Base-by-base conservation (phyloP, 345 rosid genomes). In the Salix brachista region DNA sequence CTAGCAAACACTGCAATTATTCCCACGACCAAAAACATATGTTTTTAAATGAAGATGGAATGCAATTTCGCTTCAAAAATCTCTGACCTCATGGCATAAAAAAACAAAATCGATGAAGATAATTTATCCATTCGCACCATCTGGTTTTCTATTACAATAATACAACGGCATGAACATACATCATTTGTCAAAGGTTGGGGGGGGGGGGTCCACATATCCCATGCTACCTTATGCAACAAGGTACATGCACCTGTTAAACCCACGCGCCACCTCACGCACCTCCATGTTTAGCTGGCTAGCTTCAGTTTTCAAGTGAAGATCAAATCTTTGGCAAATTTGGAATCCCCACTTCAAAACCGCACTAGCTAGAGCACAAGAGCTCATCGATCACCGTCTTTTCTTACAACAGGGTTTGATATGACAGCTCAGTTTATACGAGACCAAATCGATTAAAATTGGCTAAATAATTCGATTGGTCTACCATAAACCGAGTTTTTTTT, bases 231-330 rank as follows among this genome's bases (percentile, higher is more conserved):
- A 10, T n/a, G 60, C 60, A 19, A 28, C 30, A n/a, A 23, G 26
- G 50, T 2, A 32, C 73, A 67, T 37, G 21, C 30, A 68, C 37
- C 32, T 32, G 26, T 28, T 46, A 30, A 25, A 13, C n/a, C 17
- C 56, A 79, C 77, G 81, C 77, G 77, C 77, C 76, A 54, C 76
- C 60, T 9, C 67, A 78, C 69, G 69, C 73, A 30, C 68, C 69
- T 8, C 80, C 74, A 12, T 54, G 18, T 56, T 39, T 18, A n/a
- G 5, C 18, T 23, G 14, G 19, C 56, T 21, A 66, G 74, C 77
- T 25, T 62, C 80, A 69, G 62, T 73, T 79, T 36, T 28, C 82
- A 64, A 79, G 80, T 74, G 81, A 60, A 72, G 73, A 62, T 71
- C 23, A 10, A 7, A 25, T 6, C 26, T 26, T 58, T 12, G 41